These are phyloP conservation scores for Trichoderma sp. DNA, from an alignment of 2,329 filamentous ascomycete species.

Conservation along the genomic window DNA sequence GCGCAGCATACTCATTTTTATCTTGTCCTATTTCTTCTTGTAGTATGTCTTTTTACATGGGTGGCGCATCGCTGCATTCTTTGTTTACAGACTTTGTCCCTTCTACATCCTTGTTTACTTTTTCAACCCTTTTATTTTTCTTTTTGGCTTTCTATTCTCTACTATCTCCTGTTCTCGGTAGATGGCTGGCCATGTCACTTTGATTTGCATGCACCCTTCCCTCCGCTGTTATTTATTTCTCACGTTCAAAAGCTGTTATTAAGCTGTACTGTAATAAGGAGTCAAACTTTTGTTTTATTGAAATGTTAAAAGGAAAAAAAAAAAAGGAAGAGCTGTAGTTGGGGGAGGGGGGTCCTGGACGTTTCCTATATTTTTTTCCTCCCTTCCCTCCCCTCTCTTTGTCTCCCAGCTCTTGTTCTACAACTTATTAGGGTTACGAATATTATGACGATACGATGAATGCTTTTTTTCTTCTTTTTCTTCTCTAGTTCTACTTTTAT, in stretches of 20 bases:
- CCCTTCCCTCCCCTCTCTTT: constrained; percentile 37
- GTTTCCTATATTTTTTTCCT: constrained; percentile 35
- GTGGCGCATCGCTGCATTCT: constrained; percentile 15
- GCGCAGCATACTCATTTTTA: constrained; percentile 11
- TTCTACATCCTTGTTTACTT: constrained; percentile 12
- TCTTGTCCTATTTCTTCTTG: background rate
- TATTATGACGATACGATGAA: constrained; percentile 25
- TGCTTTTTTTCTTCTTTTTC: background rate
- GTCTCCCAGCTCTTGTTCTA: constrained; percentile 34
- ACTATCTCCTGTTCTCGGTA: constrained; percentile 8
- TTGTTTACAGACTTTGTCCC: constrained; percentile 11
- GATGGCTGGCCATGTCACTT: constrained; percentile 21
- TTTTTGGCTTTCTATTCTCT: constrained; percentile 27
- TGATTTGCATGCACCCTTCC: constrained; percentile 27
- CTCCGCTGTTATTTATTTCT: constrained; percentile 31
- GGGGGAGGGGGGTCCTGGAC: background rate
- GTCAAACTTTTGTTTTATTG: constrained; percentile 10
- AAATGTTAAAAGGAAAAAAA: background rate
- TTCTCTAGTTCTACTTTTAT: background rate
- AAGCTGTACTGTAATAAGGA: constrained; percentile 21
- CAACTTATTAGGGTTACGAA: constrained; percentile 35
- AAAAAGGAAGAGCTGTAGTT: constrained; percentile 1
- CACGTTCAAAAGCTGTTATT: constrained; percentile 3
- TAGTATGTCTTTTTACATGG: constrained; percentile 8
- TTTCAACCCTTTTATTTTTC: background rate